Evolutionary conservation across 306 rosid genomes (phyloP), one percentile per base, ranked within the genome.

Genomic region (Cicer pinnatifidum): DNA sequence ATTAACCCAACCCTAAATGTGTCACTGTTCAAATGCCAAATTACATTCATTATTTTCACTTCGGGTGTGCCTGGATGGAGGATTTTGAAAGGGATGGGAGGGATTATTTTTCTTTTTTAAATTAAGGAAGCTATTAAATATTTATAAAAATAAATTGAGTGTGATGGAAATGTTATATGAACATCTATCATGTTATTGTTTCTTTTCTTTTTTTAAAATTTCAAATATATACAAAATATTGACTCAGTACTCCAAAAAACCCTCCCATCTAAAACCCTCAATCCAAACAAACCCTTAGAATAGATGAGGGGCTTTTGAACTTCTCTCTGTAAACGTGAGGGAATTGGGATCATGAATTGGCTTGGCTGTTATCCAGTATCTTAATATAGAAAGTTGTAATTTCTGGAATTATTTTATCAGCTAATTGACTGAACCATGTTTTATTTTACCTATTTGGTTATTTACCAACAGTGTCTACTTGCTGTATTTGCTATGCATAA

Each of bases 401-500:
- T 20, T 48, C 40, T 13, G 28, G 43, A 48, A 11, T 12, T 43
- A 28, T 39, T 48, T 59, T 20, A 6, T 6, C 13, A 9, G 60
- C 48, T 71, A 6, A 38, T 12, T 72, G 15, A 37, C 5, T 8
- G 3, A 17, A 11, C 47, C 46, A 4, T 20, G 43, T 40, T 52
- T 43, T 45, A 9, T 40, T 52, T 43, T 45, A 9, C 37, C 57
- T 82, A 41, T 33, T 82, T 77, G 68, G 68, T 67, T 48, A 2
- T 9, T 67, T 48, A 35, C 46, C 23, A 16, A 17, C 15, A 11
- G n/a, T 17, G 38, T 35, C 37, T 72, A 38, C 57, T 48, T 65
- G 19, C 56, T 44, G 10, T 65, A 53, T 41, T 58, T 59, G 19
- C 39, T 68, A 56, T 38, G 69, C 15, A 9, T 16, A 40, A 15